Evolutionary conservation across 108 stramenopile species (phyloP).

Genomic region (Cyclotella atomus): DNA sequence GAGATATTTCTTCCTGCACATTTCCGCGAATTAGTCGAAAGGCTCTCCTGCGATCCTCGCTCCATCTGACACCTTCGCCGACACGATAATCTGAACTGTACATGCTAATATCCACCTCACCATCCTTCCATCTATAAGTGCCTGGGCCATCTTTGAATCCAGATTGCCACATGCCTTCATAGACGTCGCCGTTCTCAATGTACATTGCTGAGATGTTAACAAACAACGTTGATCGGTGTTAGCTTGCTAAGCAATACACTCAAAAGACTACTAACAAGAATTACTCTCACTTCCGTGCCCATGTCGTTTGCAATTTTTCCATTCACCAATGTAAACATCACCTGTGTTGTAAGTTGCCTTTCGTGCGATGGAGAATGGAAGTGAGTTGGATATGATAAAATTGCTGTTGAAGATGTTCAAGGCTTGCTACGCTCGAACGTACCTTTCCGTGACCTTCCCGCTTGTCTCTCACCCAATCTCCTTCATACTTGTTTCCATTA

Average conservation of each 20-base stretch:
- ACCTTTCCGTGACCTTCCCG: slow-evolving; percentile 33
- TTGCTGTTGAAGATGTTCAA: too few relatives aligned
- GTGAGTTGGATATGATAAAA: too few relatives aligned
- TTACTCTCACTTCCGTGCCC: too few relatives aligned
- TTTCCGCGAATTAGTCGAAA: slow-evolving; percentile 51
- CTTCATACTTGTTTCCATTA: slow-evolving; percentile 52
- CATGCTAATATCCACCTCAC: slow-evolving; percentile 50
- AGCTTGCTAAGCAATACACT: not conserved
- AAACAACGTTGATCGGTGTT: too few relatives aligned
- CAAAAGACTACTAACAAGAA: too few relatives aligned
- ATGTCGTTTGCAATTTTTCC: slow-evolving; percentile 19
- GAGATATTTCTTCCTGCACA: slow-evolving; percentile 45
- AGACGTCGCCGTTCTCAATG: slow-evolving; percentile 55
- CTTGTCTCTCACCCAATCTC: slow-evolving; percentile 51
- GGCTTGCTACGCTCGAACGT: too few relatives aligned
- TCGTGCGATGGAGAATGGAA: too few relatives aligned
- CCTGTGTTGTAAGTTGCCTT: slow-evolving; percentile 11
- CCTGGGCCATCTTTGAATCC: slow-evolving; percentile 58
- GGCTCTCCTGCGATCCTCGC: slow-evolving; percentile 44
- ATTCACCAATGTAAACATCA: slow-evolving; percentile 10
- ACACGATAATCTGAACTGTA: slow-evolving; percentile 55
- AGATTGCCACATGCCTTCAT: slow-evolving; percentile 46
- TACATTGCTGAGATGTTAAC: too few relatives aligned
- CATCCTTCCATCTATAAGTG: slow-evolving; percentile 53
- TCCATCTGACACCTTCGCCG: slow-evolving; percentile 58